Evolutionary conservation across 2,329 filamentous ascomycete genomes (phyloP).

Genomic region (Trichoderma sp.): DNA sequence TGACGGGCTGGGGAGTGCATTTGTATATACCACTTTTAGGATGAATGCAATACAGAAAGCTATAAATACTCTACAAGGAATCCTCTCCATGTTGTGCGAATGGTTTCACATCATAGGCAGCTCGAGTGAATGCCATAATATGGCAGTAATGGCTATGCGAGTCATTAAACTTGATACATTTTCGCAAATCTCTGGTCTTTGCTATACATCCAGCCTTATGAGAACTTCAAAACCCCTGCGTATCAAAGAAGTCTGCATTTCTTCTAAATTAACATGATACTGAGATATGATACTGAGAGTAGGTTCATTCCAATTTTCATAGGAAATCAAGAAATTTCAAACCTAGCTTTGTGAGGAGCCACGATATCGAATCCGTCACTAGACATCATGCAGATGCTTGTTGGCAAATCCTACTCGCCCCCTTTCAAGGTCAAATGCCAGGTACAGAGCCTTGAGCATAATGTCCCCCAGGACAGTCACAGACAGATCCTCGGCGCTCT

Average conservation of each 20-base stretch:
- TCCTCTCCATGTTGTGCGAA: background rate
- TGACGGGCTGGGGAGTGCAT: constrained; percentile 17
- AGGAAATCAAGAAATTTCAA: background rate
- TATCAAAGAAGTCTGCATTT: background rate
- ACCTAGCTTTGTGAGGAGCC: background rate
- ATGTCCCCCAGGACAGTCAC: constrained; percentile 73
- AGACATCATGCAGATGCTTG: constrained; percentile 36
- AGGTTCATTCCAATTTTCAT: background rate
- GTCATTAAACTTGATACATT: background rate
- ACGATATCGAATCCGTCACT: background rate
- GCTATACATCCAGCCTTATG: background rate
- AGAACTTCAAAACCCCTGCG: background rate
- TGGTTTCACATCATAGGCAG: background rate
- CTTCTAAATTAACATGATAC: background rate
- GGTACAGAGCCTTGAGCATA: constrained; percentile 75
- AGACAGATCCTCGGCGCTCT: constrained; percentile 46
- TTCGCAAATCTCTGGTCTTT: background rate
- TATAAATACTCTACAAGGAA: background rate
- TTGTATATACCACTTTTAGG: constrained; percentile 27
- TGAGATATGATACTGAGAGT: background rate
- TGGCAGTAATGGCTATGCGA: background rate
- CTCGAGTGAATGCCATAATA: background rate
- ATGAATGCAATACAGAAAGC: constrained; percentile 22
- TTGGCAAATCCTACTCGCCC: constrained; percentile 43
- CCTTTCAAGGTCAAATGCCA: constrained; percentile 61